Evolutionary conservation across 345 rosid species (phyloP).

Genomic region (Syzygium grande): DNA sequence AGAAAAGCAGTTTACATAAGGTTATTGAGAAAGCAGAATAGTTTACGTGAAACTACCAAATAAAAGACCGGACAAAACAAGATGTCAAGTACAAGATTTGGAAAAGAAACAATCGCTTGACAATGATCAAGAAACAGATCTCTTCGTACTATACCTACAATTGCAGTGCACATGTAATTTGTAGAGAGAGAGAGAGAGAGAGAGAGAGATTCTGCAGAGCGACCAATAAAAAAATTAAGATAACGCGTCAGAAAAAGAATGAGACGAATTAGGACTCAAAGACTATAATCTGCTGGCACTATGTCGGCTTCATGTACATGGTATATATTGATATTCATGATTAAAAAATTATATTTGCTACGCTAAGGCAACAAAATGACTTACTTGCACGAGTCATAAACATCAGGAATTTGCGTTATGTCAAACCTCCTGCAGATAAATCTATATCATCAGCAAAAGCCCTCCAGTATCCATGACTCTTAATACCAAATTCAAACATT

Average conservation of each 20-base stretch:
- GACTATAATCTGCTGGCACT: not conserved
- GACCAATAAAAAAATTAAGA: not conserved
- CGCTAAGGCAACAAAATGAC: conserved; percentile 16
- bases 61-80: not conserved
- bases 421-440: conserved; percentile 79
- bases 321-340: not conserved
- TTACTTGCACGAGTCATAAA: conserved; percentile 99
- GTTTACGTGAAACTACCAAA: not conserved
- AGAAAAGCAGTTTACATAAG: not conserved
- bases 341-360: not conserved
- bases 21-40: not conserved
- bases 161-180: not conserved
- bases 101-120: not conserved
- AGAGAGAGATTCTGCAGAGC: not conserved
- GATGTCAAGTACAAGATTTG: not conserved
- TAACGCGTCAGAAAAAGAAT: not conserved
- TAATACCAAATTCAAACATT: not conserved
- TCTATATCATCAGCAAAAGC: not conserved
- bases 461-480: not conserved
- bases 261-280: not conserved
- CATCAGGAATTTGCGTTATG: conserved; percentile 97
- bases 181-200: not conserved
- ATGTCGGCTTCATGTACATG: not conserved
- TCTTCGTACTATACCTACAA: not conserved
- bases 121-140: not conserved